Evolutionary conservation across 208 protist species (phyloP).

Genomic region (Pavlovales sp.): DNA sequence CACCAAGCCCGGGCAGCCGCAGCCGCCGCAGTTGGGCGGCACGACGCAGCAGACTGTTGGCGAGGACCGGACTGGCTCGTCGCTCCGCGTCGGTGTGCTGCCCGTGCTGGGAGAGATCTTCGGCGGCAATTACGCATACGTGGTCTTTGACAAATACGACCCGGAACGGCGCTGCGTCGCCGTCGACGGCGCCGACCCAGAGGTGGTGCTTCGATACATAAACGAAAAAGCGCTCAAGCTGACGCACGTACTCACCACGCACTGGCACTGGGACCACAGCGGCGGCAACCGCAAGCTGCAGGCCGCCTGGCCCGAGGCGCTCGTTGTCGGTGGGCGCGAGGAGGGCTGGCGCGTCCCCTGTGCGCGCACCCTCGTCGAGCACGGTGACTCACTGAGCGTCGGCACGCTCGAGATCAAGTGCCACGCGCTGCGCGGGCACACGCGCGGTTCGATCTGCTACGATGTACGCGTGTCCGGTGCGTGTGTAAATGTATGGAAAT

Average conservation of each 20-base stretch:
- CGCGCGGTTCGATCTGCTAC: slow-evolving; percentile 31
- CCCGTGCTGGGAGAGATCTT: slow-evolving; percentile 19
- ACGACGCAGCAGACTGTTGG: background rate
- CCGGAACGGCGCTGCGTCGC: background rate
- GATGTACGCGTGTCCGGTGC: too few species aligned
- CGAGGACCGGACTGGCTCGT: background rate
- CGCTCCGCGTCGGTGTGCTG: slow-evolving; percentile 11
- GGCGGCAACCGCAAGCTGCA: slow-evolving; percentile 74
- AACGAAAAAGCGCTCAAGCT: slow-evolving; percentile 50
- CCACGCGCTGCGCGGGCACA: background rate
- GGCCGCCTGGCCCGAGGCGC: background rate
- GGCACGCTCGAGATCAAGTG: background rate
- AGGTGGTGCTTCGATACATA: slow-evolving; percentile 15
- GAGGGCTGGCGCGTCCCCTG: slow-evolving; percentile 67
- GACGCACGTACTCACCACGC: slow-evolving; percentile 75
- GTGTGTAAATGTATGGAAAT: background rate
- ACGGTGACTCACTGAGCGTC: background rate
- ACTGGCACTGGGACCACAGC: slow-evolving; percentile 85
- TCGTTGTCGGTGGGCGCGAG: slow-evolving; percentile 71
- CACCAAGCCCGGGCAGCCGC: background rate
- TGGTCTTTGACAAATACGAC: slow-evolving; percentile 5
- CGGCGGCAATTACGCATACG: slow-evolving; percentile 28
- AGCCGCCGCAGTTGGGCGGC: slow-evolving; percentile 32
- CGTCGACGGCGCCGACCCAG: background rate
- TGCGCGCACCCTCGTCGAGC: background rate